Evolutionary conservation across 148 eudicot species (phyloP), one percentile per base, ranked within the genome.

Genomic region (Heliamphora exappendiculata): DNA sequence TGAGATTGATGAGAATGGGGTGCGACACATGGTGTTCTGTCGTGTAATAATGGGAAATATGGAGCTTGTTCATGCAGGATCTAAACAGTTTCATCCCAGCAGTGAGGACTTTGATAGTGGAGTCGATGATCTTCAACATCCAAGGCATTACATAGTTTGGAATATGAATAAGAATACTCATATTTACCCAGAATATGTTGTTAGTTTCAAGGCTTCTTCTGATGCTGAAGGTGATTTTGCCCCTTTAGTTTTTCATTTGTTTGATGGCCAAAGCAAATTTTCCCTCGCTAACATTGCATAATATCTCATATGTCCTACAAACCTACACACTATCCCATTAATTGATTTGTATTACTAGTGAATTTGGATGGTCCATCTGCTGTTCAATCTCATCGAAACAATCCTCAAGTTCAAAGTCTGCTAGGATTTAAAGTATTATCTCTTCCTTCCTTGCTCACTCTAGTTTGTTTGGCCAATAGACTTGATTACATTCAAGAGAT

Each of bases 11-110:
- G 97, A 95, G 87, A 89, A 91, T 86, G 97, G 93, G 24, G 75
- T 86, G 66, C 88, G 79, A 63, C 81, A 85, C 79, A 85, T 93
- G 93, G 84, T 89, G 53, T 84, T 92, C 33, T 92, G 99, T 76
- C 97, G 94, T 67, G 99, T 95, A 51, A 87, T 91, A 82, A 78
- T 93, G 97, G 99, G 98, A 82, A 93, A 89, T 57, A 89, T 89
- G 91, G 99, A 95, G 88, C 82, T 87, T 82, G 85, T 95, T 79
- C 77, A 76, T 66, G 84, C 80, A 80, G 97, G 91, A 81, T 89
- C 94, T 60, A 88, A 88, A 81, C 97, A 91, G 83, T 87, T 82
- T 80, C 89, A 89, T 86, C 98, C 96, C 58, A 91, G 91, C 78
- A 81, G 87, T 65, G 94, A 91, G 86, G 83, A 72, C 59, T 95